Conservation (phyloP, 164 flowering plant species). For the Aristolochia fimbriata region DNA sequence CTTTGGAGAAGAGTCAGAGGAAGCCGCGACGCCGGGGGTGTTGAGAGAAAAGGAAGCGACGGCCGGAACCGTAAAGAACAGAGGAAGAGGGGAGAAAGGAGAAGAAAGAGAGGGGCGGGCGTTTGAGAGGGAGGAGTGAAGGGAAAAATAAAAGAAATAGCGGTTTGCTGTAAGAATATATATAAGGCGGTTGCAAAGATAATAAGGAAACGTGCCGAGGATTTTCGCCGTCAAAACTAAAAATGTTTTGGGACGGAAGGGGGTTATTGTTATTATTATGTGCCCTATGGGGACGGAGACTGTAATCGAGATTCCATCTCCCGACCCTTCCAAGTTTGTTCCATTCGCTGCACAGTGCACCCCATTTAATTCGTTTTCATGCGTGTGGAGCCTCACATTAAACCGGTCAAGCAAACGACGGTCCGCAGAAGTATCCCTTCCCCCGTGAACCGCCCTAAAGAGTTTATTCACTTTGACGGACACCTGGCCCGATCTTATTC, state of each 20-base stretch:
- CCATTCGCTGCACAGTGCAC: background rate
- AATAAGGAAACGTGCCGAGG: constrained; percentile 13
- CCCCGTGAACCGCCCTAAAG: background rate
- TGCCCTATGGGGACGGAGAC: background rate
- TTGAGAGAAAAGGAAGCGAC: no score
- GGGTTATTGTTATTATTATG: no score
- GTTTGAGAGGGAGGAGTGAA: background rate
- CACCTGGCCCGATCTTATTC: background rate
- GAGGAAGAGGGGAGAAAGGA: background rate
- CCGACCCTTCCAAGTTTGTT: constrained; percentile 5
- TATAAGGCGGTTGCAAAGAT: constrained; percentile 7
- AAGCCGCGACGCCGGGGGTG: background rate
- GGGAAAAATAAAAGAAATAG: background rate
- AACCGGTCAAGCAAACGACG: background rate
- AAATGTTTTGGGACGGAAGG: no score
- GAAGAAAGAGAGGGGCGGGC: background rate
- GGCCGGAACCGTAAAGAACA: background rate
- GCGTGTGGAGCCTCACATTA: background rate
- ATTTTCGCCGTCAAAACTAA: constrained; percentile 4
- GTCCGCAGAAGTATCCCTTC: no score
- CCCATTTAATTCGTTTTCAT: background rate
- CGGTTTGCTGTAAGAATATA: background rate
- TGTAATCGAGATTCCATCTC: constrained; percentile 6
- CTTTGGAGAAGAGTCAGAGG: background rate
- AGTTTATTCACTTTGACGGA: no score